Evolutionary conservation across 768 basidiomycete species (phyloP), one percentile per base, ranked within the genome.

Genomic region (Russula sp.): DNA sequence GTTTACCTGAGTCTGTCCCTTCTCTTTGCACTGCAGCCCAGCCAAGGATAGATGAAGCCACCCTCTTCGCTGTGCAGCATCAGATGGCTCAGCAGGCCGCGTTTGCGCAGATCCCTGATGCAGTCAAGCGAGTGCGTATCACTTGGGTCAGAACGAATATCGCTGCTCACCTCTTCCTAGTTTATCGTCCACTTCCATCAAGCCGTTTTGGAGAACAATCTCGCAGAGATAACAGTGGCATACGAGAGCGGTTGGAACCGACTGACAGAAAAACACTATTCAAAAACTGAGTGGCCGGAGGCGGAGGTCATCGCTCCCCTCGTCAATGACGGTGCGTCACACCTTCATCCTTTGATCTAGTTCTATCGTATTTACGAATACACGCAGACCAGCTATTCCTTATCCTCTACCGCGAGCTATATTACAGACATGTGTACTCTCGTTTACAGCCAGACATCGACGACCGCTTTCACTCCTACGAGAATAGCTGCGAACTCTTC

Each of bases 241-340:
- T 99, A 99, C 71, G 95, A 98, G 77, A 92, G 88, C 55, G 94
- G 94, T 6, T 99, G 95, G 95, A 96, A 94, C 76, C 87, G 90
- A 66, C 86, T 95, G 72, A 97, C 96, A 0, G 92, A 97, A 78
- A 94, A 95, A 78, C 94, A 89, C 78, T 99, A 97, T 71, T 75
- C 92, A 6, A 91, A 89, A 73, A 86, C 86, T 2, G 96, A 99
- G 73, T 98, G 96, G 96, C 96, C 96, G 0, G 94, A 98, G 73
- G 94, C 94, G 6, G 96, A 99, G 77, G 77, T 93, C 64, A 93
- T 99, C 70, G 89, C 94, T 5, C 94, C 94, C 6, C 79, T 99
- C 66, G 94, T 98, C 60, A 88, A 94, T 71, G 92, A 97, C 74
- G 93, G 91, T 91, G 57, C 63, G 86, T 72, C 40, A 9, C 32